Evolutionary conservation across 2,329 filamentous ascomycete species (phyloP).

Genomic region (Lachnellula occidentalis): DNA sequence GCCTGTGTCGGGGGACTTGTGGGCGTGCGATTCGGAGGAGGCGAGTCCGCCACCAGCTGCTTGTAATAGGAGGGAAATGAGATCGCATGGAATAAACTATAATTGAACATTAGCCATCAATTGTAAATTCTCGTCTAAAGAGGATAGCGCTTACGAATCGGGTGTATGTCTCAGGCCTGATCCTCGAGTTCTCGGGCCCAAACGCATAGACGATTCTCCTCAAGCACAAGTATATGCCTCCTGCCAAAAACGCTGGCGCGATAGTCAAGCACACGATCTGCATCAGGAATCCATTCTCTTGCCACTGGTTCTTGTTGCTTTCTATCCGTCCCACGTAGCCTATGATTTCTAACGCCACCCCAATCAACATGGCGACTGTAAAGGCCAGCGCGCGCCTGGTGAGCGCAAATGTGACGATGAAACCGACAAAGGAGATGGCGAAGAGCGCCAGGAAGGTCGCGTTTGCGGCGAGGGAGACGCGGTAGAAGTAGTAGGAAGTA

Average conservation of each 20-base stretch:
- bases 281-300: slow-evolving; percentile 43
- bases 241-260: slow-evolving; percentile 59
- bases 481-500: slow-evolving; percentile 45
- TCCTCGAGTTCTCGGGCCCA: slow-evolving; percentile 43
- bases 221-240: slow-evolving; percentile 58
- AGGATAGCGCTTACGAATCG: slow-evolving; percentile 37
- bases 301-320: slow-evolving; percentile 49
- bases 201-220: slow-evolving; percentile 44
- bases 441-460: slow-evolving; percentile 47
- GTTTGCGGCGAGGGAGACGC: slow-evolving; percentile 49
- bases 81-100: slow-evolving; percentile 58
- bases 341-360: slow-evolving; percentile 49
- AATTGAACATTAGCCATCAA: not conserved
- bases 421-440: slow-evolving; percentile 36
- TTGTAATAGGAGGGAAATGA: slow-evolving; percentile 56
- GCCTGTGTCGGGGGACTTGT: slow-evolving; percentile 34
- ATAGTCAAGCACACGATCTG: slow-evolving; percentile 60
- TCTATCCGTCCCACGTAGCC: slow-evolving; percentile 55
- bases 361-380: slow-evolving; percentile 47
- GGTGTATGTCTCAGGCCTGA: slow-evolving; percentile 43
- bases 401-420: slow-evolving; percentile 37
- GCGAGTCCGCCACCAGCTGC: slow-evolving; percentile 51
- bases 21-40: slow-evolving; percentile 5
- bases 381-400: slow-evolving; percentile 46
- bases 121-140: not conserved